Conservation (phyloP, 2,329 filamentous ascomycete genomes). For the Colletotrichum sp. region DNA sequence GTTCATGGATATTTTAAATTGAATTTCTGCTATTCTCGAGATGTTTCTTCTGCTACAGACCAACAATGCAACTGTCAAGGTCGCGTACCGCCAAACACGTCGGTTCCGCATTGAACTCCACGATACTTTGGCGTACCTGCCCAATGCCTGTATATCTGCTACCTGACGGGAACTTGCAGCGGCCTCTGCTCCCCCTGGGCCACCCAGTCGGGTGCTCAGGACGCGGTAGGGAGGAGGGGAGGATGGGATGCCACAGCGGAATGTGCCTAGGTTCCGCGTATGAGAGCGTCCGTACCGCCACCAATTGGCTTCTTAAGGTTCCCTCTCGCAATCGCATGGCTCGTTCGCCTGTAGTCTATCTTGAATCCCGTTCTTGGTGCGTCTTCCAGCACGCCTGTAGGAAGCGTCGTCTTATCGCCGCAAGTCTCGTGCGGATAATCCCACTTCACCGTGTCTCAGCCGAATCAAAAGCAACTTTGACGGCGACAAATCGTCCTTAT, state of each 20-base stretch:
- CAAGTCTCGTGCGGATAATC: neutral
- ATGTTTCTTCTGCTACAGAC: neutral
- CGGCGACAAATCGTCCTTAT: neutral
- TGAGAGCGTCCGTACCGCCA: neutral
- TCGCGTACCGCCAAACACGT: neutral
- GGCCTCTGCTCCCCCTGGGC: neutral
- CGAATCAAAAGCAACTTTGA: neutral
- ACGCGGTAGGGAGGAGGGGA: neutral
- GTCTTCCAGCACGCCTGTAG: fast-evolving
- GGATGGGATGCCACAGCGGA: neutral
- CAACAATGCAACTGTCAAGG: neutral
- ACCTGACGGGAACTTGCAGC: constrained; percentile 17
- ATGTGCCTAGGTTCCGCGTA: neutral
- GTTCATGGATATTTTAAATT: neutral
- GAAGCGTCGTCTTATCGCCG: neutral
- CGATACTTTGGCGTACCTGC: neutral
- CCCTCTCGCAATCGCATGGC: constrained; percentile 11
- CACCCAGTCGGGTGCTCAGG: neutral
- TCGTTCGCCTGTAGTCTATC: constrained; percentile 2
- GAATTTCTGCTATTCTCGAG: neutral
- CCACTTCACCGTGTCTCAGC: neutral
- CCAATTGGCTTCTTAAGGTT: constrained; percentile 14
- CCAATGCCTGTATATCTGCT: constrained; percentile 12
- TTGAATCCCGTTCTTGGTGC: neutral
- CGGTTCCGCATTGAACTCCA: neutral